phyloP scores from a whole-genome alignment of 2,329 filamentous ascomycete species.

The Pseudocercospora musae region DNA sequence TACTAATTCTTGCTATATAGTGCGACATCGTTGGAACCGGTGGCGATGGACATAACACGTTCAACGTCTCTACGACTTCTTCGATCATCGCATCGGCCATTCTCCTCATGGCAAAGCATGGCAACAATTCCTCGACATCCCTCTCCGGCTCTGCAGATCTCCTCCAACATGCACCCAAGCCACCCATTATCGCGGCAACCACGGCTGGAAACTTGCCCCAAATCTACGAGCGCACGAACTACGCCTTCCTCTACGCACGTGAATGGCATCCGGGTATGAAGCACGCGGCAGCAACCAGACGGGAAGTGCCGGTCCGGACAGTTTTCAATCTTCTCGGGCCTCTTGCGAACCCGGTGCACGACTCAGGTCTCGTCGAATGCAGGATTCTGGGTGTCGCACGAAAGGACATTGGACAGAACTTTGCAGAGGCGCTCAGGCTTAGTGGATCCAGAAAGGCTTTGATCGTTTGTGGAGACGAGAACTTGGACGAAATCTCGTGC shows the following conservation, averaged over 20 bases:
- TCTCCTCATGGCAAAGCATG: conserved; percentile 87
- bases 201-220: conserved; percentile 65
- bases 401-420: conserved; percentile 17
- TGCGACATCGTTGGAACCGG: conserved; percentile 97
- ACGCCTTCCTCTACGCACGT: conserved; percentile 92
- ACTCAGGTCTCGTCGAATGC: conserved; percentile 68
- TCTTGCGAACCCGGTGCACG: conserved; percentile 84
- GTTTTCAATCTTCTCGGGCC: conserved; percentile 97
- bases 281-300: conserved; percentile 79
- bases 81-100: conserved; percentile 87
- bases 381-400: conserved; percentile 91
- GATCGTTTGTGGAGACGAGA: conserved; percentile 89
- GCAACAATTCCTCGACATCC: conserved; percentile 91
- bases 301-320: conserved; percentile 86
- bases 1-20: conserved; percentile 36
- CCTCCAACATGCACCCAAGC: conserved; percentile 67
- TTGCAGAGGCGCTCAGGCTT: conserved; percentile 14
- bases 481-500: conserved; percentile 92
- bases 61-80: conserved; percentile 94
- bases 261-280: conserved; percentile 96
- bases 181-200: conserved; percentile 72
- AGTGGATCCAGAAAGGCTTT: conserved; percentile 78
- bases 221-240: conserved; percentile 79
- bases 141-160: conserved; percentile 95
- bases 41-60: conserved; percentile 93